These are phyloP conservation scores for Wallemia mellicola DNA, from an alignment of 1,284 basidiomycete species.

Conservation along the genomic window DNA sequence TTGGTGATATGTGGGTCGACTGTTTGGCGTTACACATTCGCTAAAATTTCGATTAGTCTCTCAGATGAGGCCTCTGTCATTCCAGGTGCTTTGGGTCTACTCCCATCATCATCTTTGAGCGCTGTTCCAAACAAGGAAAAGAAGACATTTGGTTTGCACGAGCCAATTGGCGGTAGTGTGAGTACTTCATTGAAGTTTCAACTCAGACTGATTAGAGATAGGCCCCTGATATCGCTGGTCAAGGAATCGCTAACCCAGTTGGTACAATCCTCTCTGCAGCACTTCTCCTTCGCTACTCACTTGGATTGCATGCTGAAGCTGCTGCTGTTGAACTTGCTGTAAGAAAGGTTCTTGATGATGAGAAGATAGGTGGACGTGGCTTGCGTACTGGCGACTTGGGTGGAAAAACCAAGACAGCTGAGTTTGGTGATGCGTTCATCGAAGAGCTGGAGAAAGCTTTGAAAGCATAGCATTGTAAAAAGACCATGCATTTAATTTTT, in stretches of 20 bases:
- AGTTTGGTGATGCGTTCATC: conserved; percentile 60
- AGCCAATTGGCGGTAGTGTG: conserved; percentile 36
- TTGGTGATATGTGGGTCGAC: conserved; percentile 62
- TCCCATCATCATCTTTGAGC: conserved; percentile 82
- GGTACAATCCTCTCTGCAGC: conserved; percentile 91
- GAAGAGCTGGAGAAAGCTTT: conserved; percentile 38
- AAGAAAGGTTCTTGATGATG: conserved; percentile 50
- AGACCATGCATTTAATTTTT: background rate
- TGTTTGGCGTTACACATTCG: background rate
- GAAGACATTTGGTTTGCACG: conserved; percentile 58
- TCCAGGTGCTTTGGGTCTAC: conserved; percentile 78
- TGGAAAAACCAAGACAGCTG: conserved; percentile 38
- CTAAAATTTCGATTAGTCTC: conserved; percentile 26
- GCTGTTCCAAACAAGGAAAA: conserved; percentile 49
- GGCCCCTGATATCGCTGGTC: conserved; percentile 82
- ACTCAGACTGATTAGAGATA: background rate
- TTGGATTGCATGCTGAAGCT: conserved; percentile 56
- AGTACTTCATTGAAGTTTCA: conserved; percentile 4
- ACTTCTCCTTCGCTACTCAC: conserved; percentile 79
- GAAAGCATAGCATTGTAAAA: conserved; percentile 2
- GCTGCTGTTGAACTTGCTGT: conserved; percentile 65
- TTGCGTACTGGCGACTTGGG: conserved; percentile 67
- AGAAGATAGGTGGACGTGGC: conserved; percentile 40
- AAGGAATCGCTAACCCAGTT: conserved; percentile 85
- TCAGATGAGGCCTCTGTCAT: conserved; percentile 93